Evolutionary conservation across 129 eudicot genomes (phyloP).

Genomic region (Tagetes erecta): DNA sequence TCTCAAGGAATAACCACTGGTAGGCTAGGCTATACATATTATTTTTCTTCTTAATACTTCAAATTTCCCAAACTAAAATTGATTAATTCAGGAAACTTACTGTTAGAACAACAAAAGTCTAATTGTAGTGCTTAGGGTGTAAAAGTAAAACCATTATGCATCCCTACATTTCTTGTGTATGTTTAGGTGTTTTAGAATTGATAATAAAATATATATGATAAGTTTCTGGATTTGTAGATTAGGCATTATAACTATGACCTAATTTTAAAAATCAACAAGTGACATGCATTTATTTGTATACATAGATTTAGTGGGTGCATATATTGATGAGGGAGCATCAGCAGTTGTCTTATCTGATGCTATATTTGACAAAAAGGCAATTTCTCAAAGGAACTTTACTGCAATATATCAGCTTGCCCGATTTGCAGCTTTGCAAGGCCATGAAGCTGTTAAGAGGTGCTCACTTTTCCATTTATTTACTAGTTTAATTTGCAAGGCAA

Average conservation of each 20-base stretch:
- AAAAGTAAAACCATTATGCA: neutral
- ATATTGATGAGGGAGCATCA: conserved; percentile 75
- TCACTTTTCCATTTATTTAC: conserved; percentile 7
- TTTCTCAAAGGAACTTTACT: conserved; percentile 54
- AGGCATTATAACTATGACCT: neutral
- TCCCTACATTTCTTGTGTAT: neutral
- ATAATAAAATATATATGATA: neutral
- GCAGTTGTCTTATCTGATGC: conserved; percentile 86
- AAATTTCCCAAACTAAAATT: neutral
- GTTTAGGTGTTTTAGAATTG: neutral
- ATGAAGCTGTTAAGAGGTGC: conserved; percentile 56
- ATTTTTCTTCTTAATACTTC: neutral
- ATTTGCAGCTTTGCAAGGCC: conserved; percentile 51
- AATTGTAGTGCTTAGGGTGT: conserved; percentile 1
- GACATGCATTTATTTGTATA: neutral
- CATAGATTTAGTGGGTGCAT: conserved; percentile 50
- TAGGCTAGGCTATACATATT: conserved; percentile 13
- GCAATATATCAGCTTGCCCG: conserved; percentile 54
- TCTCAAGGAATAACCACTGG: conserved; percentile 88
- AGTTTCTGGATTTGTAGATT: neutral
- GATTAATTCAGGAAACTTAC: neutral
- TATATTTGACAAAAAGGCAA: conserved; percentile 77
- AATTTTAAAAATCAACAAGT: neutral
- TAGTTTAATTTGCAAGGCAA: neutral
- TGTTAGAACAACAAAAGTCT: neutral